Conservation (phyloP, 2,329 filamentous ascomycete species). For the Grosmannia penicillata region DNA sequence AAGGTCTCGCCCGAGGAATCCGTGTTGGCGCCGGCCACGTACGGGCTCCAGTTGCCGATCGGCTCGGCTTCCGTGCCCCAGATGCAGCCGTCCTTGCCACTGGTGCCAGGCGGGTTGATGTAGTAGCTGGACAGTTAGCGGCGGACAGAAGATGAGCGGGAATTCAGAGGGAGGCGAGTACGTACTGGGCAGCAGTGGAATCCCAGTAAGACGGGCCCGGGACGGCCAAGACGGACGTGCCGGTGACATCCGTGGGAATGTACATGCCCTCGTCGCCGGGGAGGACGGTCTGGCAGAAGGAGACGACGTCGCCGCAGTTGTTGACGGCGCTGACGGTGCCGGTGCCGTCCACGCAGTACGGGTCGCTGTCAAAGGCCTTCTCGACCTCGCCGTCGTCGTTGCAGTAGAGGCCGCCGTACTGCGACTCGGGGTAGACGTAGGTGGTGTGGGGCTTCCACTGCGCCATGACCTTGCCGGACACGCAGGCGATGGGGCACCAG, state of each 20-base stretch:
- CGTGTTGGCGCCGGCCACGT: constrained; percentile 62
- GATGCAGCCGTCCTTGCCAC: constrained; percentile 45
- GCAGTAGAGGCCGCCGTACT: constrained; percentile 65
- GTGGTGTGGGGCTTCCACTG: constrained; percentile 63
- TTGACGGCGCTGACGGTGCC: constrained; percentile 52
- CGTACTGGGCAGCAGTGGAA: constrained; percentile 59
- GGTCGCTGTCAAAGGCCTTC: constrained; percentile 53
- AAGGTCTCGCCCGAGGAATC: constrained; percentile 50
- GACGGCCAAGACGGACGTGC: constrained; percentile 48
- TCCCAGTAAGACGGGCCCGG: constrained; percentile 58
- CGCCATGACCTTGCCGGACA: constrained; percentile 58
- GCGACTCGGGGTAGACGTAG: constrained; percentile 56
- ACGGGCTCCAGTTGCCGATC: constrained; percentile 64
- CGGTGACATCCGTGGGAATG: constrained; percentile 56
- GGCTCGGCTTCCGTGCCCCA: constrained; percentile 53
- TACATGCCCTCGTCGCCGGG: constrained; percentile 73
- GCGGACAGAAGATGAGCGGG: neutral
- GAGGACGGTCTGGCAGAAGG: constrained; percentile 67
- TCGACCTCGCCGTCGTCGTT: constrained; percentile 47
- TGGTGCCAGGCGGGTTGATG: constrained; percentile 58
- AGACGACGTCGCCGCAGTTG: constrained; percentile 44
- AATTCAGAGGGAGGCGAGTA: constrained; percentile 8
- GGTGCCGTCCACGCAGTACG: constrained; percentile 56
- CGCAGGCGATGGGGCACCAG: constrained; percentile 68
- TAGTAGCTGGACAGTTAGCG: constrained; percentile 48